Evolutionary conservation across 139 green algal species (phyloP), one percentile per base, ranked within the genome.

Genomic region (Gonium pectorale): DNA sequence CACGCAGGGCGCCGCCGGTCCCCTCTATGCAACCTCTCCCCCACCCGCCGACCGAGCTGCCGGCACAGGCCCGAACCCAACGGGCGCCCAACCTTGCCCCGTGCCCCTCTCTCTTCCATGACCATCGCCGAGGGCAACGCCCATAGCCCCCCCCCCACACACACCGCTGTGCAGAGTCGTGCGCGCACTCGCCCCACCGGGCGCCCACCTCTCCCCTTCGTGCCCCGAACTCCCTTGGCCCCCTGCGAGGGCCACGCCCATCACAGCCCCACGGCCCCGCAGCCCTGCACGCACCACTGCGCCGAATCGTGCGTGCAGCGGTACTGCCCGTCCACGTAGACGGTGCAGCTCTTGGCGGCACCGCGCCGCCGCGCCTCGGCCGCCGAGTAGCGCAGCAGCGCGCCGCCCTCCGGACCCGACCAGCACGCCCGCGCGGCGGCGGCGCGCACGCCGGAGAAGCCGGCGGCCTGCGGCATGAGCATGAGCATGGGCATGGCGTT

Each of bases 241-340:
- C 56, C 19, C 22, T 66, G 15, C 56, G n/a, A n/a, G n/a, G n/a
- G n/a, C n/a, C n/a, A n/a, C n/a, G n/a, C n/a, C n/a, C n/a, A n/a
- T n/a, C n/a, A n/a, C n/a, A n/a, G n/a, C n/a, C n/a, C n/a, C n/a
- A n/a, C n/a, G n/a, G 6, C 56, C 22, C 49, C 49, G 17, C 49
- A 56, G 17, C 13, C 49, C 13, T 56, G 22, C 56, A 5, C 69
- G 19, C 69, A 79, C 69, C 69, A 79, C n/a, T 43, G 3, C 6
- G n/a, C 69, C 2, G 26, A 35, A 37, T 80, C 72, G 26, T 68
- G 51, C 0, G 52, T 67, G 72, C 72, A 80, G 51, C 72, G 72
- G 72, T 80, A 67, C 21, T 29, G 24, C 22, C 72, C 52, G 6
- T 27, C 72, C 26, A 80, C 38, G 27, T 41, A 52, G 24, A 80